These are phyloP conservation scores for Catenaria anguillulae DNA, from an alignment of 371 early-diverging fungal species.

Conservation along the genomic window DNA sequence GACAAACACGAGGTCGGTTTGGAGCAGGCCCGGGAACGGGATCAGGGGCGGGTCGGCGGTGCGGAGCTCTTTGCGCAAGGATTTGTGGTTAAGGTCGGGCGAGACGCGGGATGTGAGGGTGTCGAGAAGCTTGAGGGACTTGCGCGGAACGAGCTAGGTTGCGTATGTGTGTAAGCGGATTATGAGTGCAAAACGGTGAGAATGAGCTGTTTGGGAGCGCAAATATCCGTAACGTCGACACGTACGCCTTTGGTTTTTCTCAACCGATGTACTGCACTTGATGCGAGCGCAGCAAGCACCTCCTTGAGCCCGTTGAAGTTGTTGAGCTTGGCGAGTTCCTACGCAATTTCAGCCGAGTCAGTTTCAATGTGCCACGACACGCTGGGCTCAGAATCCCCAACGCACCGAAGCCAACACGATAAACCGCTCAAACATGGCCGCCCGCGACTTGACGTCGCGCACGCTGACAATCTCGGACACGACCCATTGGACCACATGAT, in stretches of 20 bases:
- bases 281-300: slow-evolving; percentile 32
- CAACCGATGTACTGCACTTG: slow-evolving; percentile 31
- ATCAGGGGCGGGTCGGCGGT: slow-evolving; percentile 32
- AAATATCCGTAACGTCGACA: no score
- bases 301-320: slow-evolving; percentile 43
- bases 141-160: slow-evolving; percentile 18
- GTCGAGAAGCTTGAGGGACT: slow-evolving; percentile 23
- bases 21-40: slow-evolving; percentile 41
- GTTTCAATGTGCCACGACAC: slow-evolving; percentile 1
- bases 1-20: slow-evolving; percentile 37
- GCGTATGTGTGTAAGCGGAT: neutral
- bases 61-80: slow-evolving; percentile 25
- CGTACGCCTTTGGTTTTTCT: slow-evolving; percentile 31
- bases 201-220: no score
- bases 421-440: slow-evolving; percentile 20
- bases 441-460: slow-evolving; percentile 26
- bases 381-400: slow-evolving; percentile 2
- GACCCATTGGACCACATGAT: slow-evolving; percentile 36
- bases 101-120: slow-evolving; percentile 23
- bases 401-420: slow-evolving; percentile 16
- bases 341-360: no score
- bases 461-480: slow-evolving; percentile 30
- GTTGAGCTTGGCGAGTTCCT: slow-evolving; percentile 28
- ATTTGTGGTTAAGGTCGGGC: slow-evolving; percentile 36
- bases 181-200: neutral